Base-by-base conservation (phyloP, 306 rosid genomes). In the Acacia acuminata region DNA sequence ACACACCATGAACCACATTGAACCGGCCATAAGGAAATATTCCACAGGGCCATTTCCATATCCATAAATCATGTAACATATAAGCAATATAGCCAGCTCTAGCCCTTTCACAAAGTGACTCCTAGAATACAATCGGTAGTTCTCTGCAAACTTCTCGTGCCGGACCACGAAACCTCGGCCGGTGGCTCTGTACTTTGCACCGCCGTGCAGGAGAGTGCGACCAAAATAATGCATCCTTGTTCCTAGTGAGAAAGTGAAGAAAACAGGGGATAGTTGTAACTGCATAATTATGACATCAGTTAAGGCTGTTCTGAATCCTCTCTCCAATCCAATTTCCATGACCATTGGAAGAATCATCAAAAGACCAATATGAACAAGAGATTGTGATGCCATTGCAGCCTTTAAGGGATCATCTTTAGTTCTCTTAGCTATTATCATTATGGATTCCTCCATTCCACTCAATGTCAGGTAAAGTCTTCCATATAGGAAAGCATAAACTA, bases 121-220 rank as follows among this genome's bases (percentile, higher is more conserved):
- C 87, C 97, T 90, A 71, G 99, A 96, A 87, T 94, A 96, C 92
- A 94, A 27, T 86, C 97, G 85, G 78, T 96, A 94, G 80, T 96
- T 96, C 84, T 96, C 99, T n/a, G 94, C 98, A 63, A 91, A 96
- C 91, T 85, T 96, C 89, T 92, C 99, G n/a, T n/a, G 99, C 66
- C 93, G 87, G 61, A 94, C 99, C 32, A 96, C 99, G 88, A 96
- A 96, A 77, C 98, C 99, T 86, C 99, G 99, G 76, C n/a, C 99
- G 14, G 99, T 96, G 73, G 98, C 99, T 87, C 99, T n/a, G 84
- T 96, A 96, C 86, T 90, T 92, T 66, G 98, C 98, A 76, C 99
- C 99, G 2, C 99, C 98, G 34, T 96, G 99, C 70, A n/a, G 88
- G 73, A 96, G 86, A 20, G 99, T 96, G 83, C 99, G 94, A 75